phyloP scores from a whole-genome alignment of 257 asterid species.

The Nicotiana knightiana region DNA sequence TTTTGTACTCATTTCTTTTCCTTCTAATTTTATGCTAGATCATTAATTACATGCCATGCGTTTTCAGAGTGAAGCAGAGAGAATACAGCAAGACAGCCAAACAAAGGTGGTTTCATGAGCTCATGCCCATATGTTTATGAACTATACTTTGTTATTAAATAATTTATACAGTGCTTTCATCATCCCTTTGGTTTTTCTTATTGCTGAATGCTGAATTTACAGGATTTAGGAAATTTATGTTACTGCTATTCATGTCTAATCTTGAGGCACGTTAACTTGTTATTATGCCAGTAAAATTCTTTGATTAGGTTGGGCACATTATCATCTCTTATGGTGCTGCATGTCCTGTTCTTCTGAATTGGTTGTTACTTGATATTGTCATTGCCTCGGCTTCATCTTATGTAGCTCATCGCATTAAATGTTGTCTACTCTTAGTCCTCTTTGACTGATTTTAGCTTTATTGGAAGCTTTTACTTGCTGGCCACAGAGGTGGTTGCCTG shows the following conservation, averaged over 20 bases:
- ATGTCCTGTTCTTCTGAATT: neutral
- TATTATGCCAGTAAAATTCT: neutral
- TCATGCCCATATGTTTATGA: neutral
- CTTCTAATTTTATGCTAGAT: neutral
- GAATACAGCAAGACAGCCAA: conserved; percentile 58
- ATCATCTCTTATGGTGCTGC: neutral
- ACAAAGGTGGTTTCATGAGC: conserved; percentile 39
- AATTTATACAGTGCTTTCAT: neutral
- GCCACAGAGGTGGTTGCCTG: neutral
- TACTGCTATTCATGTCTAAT: neutral
- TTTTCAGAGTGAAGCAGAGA: conserved; percentile 78
- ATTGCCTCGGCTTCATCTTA: neutral
- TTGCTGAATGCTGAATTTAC: neutral
- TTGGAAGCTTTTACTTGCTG: neutral
- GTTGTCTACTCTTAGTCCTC: neutral
- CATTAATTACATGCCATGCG: conserved; percentile 1
- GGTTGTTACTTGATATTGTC: neutral
- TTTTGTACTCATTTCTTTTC: neutral
- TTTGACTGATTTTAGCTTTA: neutral
- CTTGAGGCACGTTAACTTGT: neutral
- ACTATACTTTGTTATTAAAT: neutral
- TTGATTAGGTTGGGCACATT: neutral
- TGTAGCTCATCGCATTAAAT: neutral
- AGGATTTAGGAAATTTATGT: neutral
- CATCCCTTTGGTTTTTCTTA: neutral